Base-by-base conservation (phyloP, 495 filamentous ascomycete genomes). In the Trichoderma gamsii region DNA sequence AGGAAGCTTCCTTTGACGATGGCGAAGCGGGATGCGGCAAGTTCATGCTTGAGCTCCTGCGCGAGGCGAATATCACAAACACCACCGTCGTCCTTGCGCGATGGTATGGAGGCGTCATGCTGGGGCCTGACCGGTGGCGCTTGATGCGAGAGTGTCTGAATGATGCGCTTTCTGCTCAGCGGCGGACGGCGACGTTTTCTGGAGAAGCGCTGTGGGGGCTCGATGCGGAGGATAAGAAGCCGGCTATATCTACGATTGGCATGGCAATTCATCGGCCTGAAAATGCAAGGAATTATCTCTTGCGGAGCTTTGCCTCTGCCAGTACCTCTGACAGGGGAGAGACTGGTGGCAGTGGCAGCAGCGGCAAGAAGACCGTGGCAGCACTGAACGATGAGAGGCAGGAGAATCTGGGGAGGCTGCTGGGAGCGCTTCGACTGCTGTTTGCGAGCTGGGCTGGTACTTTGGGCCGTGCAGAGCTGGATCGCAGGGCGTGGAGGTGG, bases 1-100 rank as follows among this genome's bases (percentile, higher is more conserved):
- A 72, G 32, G 92, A 98, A 73, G 92, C 96, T 72, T 91, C 86
- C 68, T 92, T 96, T 70, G 94, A 97, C 73, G 95, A 99, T 75
- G 95, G 95, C 9, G 95, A 99, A 80, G 88, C 86, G 12, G 93
- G 92, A 32, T 92, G 90, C 32, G 95, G 95, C 7, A 86, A 87
- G 0, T 84, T 95, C 32, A 76, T 98, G 72, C 81, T 96, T 27
- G 86, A 90, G 76, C 77, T 96, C 61, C 83, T 99, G 83, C 88
- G 92, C 76, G 78, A 92, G 69, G 89, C 90, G 83, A 85, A 90
- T 75, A 87, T 92, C 2, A 89, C 88, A 79, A 85, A 92, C 78
- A 88, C 91, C 1, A 81, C 97, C 18, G 90, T 99, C 7, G 92
- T 99, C 23, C 90, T 99, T 63, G 90, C 89, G 43, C 82, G 95